These are phyloP conservation scores for Macrocybe gigantea DNA, from an alignment of 768 basidiomycete genomes.

Conservation along the genomic window DNA sequence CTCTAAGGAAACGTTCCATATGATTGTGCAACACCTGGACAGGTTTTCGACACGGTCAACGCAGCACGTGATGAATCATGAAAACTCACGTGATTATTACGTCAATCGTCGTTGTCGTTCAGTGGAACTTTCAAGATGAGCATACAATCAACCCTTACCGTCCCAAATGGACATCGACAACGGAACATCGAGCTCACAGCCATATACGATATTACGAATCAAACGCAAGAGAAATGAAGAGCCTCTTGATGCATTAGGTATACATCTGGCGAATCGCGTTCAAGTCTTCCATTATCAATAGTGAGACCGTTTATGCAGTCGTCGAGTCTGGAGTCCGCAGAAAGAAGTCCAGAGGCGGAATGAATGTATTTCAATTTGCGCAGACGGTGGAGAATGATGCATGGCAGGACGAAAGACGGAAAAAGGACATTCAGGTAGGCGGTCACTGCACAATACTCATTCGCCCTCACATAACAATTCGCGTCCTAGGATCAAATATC, in stretches of 20 bases:
- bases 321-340: slow-evolving; percentile 55
- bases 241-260: slow-evolving; percentile 76
- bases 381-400: slow-evolving; percentile 67
- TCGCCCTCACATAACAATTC: not conserved
- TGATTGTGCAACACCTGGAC: no score
- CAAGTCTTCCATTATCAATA: slow-evolving; percentile 6
- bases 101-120: no score
- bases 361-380: slow-evolving; percentile 74
- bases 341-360: slow-evolving; percentile 54
- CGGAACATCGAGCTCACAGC: slow-evolving; percentile 21
- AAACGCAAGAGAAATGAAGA: slow-evolving; percentile 81
- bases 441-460: not conserved
- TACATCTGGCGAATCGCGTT: slow-evolving; percentile 11
- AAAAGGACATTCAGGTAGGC: slow-evolving; percentile 59
- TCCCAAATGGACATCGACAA: slow-evolving; percentile 22
- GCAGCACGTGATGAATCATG: no score
- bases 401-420: slow-evolving; percentile 57
- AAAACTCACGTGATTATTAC: no score
- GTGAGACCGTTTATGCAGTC: slow-evolving; percentile 11
- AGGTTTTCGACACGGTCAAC: no score
- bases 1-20: no score
- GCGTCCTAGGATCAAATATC: slow-evolving; percentile 51
- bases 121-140: not conserved
- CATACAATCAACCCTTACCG: not conserved
- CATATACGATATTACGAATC: slow-evolving; percentile 73